Base-by-base conservation (phyloP, 1,284 basidiomycete genomes). In the Malassezia nana region DNA sequence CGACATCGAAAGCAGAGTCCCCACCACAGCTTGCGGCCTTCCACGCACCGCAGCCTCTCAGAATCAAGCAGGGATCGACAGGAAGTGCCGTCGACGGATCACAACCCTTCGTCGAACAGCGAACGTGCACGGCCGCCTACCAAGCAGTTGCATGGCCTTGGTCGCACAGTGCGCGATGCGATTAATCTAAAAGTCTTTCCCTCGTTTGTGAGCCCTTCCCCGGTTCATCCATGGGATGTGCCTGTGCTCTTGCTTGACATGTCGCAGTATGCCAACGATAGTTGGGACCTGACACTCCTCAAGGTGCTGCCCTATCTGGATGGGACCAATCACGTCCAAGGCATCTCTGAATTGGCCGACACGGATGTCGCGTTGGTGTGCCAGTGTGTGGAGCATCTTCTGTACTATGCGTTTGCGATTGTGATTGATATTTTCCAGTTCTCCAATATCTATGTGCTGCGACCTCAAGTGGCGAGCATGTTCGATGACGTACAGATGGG, bases 341-440 rank as follows among this genome's bases (percentile, higher is more conserved):
- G 85, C 43, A 96, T 98, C 57, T 89, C 92, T 0, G 82, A 89
- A 61, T 79, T 95, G 2, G 89, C 91, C 0, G 87, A 95, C 65
- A 91, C 89, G 54, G 89, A 94, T 73, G 77, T 86, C 7, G 82
- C 82, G 13, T 76, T 96, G 25, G 86, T 89, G 7, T 81, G 89
- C 40, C 83, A 86, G 62, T 90, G 90, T 4, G 83, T 98, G 49
- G 84, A 88, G 28, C 94, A 99, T 76, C 80, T 99, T 45, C 76
- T 98, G 85, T 95, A 88, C 71, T 95, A 96, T 72, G 88, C 92
- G 77, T 90, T 92, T 50, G 84, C 95, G 67, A 89, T 95, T 83
- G 85, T 85, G 64, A 84, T 90, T 50, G 91, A 98, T 76, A 87
- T 95, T 46, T 98, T 98, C 74, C 90, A 95, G 74, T 74, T 65